Conservation (phyloP, 1,139 yeast species). For the Geotrichum cucujoidarum region DNA sequence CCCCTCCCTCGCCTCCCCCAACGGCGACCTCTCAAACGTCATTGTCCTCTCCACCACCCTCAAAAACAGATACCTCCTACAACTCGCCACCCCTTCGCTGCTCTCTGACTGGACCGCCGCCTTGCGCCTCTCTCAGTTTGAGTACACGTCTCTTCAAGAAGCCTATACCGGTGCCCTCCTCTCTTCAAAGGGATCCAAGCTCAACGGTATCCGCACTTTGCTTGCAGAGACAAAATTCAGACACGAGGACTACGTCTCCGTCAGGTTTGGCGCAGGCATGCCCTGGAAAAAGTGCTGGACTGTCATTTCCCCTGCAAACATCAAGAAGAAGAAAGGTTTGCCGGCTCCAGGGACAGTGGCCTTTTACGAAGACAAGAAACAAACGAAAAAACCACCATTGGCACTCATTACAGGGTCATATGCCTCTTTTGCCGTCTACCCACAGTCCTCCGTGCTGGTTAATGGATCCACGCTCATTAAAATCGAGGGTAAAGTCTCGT, state of each 20-base stretch:
- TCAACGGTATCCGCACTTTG: slow-evolving; percentile 81
- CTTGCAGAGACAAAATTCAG: slow-evolving; percentile 78
- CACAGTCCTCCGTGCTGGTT: slow-evolving; percentile 72
- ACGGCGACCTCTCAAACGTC: slow-evolving; percentile 66
- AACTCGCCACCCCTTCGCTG: slow-evolving; percentile 47
- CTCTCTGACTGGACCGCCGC: slow-evolving; percentile 70
- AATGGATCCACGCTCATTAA: slow-evolving; percentile 86
- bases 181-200: slow-evolving; percentile 78
- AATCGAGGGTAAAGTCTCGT: slow-evolving; percentile 73
- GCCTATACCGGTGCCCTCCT: slow-evolving; percentile 93
- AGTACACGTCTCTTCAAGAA: slow-evolving; percentile 77
- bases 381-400: slow-evolving; percentile 67
- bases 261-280: slow-evolving; percentile 94
- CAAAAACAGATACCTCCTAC: slow-evolving; percentile 79
- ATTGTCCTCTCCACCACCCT: slow-evolving; percentile 85
- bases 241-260: slow-evolving; percentile 93
- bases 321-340: slow-evolving; percentile 43
- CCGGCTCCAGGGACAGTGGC: slow-evolving; percentile 37
- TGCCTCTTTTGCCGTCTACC: slow-evolving; percentile 85
- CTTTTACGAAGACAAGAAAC: slow-evolving; percentile 38
- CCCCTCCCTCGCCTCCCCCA: slow-evolving; percentile 55
- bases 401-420: slow-evolving; percentile 70
- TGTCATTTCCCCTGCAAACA: slow-evolving; percentile 68
- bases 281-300: slow-evolving; percentile 96
- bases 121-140: slow-evolving; percentile 71